Base-by-base conservation (phyloP, 106 monocot genomes). In the Apostasia shenzhenica region DNA sequence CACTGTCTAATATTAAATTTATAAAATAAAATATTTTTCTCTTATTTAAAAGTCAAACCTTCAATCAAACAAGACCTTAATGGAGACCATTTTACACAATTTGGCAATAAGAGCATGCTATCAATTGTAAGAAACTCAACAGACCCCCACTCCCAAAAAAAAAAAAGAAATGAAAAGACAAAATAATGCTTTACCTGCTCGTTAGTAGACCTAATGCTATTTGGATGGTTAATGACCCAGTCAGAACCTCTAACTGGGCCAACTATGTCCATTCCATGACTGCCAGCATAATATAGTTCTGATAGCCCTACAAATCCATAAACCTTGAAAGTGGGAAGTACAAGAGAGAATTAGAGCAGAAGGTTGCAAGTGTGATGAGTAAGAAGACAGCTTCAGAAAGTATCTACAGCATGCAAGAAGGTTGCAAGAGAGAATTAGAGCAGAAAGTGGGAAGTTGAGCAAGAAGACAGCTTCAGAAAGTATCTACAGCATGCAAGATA, bases 191-290 rank as follows among this genome's bases (percentile, higher is more conserved):
- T 73, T 6, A 87, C 90, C 85, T 83, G 82, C 73, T 80, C 82
- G 67, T 85, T 81, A 61, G 70, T 94, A 63, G 82, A 76, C 52
- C 74, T 85, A 68, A 84, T 77, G 79, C 78, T 81, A 48, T 85
- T 85, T n/a, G 82, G 75, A 82, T 84, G 84, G 70, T 57, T 55
- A 65, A 66, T 38, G 54, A 49, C 53, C 9, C 74, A 37, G 7
- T 54, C 69, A 41, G 76, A 71, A 40, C 74, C 62, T 60, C 79
- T 82, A 5, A 90, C 82, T 55, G 94, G 94, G 68, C 87, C 82
- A 73, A 94, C 77, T 71, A 94, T 94, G 77, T 94, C 94, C 94
- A 94, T 94, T 58, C 94, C 94, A 80, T 94, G 94, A 70, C 94
- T 90, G 70, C 94, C 94, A 73, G 94, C 94, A 77, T 94, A 94